A percentile compares a stretch with the other conserved stretches of the same genome.
phyloP scores from a whole-genome alignment of 805 yeast genomes.

The Cyberlindnera euphorbiae region DNA sequence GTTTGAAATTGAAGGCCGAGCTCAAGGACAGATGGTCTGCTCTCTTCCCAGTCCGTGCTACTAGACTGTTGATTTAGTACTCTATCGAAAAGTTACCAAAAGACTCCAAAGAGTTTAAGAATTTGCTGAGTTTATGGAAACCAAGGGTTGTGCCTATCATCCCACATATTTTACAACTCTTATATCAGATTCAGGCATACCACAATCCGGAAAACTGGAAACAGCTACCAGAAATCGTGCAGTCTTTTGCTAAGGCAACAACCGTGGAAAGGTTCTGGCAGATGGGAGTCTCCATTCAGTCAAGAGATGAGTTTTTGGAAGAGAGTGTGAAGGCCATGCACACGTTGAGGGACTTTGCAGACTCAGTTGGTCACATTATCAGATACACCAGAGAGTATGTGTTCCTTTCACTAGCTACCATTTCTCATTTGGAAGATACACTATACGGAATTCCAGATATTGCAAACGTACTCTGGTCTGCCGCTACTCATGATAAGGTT shows the following conservation, averaged over 20 bases:
- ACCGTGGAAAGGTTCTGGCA: slow-evolving; percentile 97
- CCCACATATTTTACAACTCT: slow-evolving; percentile 82
- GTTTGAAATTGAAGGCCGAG: slow-evolving; percentile 67
- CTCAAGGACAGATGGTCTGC: slow-evolving; percentile 91
- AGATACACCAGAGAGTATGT: slow-evolving; percentile 96
- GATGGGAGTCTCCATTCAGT: slow-evolving; percentile 91
- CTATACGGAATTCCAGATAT: slow-evolving; percentile 81
- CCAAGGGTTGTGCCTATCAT: slow-evolving; percentile 89
- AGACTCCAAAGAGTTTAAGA: slow-evolving; percentile 64
- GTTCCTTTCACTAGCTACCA: slow-evolving; percentile 81
- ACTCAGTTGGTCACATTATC: slow-evolving; percentile 92
- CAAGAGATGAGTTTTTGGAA: slow-evolving; percentile 89
- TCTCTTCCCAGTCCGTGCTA: slow-evolving; percentile 91
- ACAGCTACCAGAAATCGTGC: slow-evolving; percentile 83
- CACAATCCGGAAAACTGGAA: slow-evolving; percentile 93
- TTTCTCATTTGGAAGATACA: slow-evolving; percentile 84
- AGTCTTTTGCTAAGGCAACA: slow-evolving; percentile 83
- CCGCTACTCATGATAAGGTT: slow-evolving; percentile 65
- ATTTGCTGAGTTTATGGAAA: slow-evolving; percentile 75
- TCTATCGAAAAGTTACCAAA: slow-evolving; percentile 88
- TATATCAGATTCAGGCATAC: slow-evolving; percentile 89
- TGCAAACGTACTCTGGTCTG: slow-evolving; percentile 72
- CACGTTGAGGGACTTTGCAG: slow-evolving; percentile 94
- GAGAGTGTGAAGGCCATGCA: slow-evolving; percentile 92
- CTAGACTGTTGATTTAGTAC: slow-evolving; percentile 91